Base-by-base conservation (phyloP, 2,329 filamentous ascomycete genomes). In the Lasiodiplodia theobromae region DNA sequence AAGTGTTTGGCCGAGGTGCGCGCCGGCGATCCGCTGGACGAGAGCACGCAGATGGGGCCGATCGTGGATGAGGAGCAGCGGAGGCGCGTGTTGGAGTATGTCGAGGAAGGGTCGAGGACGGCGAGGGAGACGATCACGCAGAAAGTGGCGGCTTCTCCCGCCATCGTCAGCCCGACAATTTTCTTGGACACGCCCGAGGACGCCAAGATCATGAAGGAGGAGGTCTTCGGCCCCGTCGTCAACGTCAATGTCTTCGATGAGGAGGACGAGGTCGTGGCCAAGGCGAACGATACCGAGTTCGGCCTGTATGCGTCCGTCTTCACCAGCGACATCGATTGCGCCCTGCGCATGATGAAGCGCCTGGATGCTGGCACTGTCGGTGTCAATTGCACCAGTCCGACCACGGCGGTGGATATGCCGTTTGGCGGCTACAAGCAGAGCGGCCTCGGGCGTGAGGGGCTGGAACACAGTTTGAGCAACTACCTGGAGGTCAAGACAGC, bases 151-250 rank as follows among this genome's bases (percentile, higher is more conserved):
- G 74, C 69, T 60, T 76, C 69, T 60, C 75, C 28, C 8, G 28
- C 28, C 28, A 34, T 34, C 23, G 64, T 78, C 23, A 68, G 74
- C 68, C 83, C 84, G 1, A 82, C 82, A 12, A 80, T 86, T 40
- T 85, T 85, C 75, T 72, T 79, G 25, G 74, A 82, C 58, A 77
- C 80, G 5, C 77, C 81, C 8, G 81, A 84, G 71, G 73, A 79
- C 25, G 77, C 81, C 1, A 79, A 72, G 47, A 74, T 79, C n/a
- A 72, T 75, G 28, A 77, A 73, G 25, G 74, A 80, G 63, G 79
- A 81, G 68, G 76, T 81, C 8, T 80, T 82, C 62, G 78, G 80
- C 6, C 77, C 80, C 1, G 77, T 81, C 4, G 75, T 78, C n/a
- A 70, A 74, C 14, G 74, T 81, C 49, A 77, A 77, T 70, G 76